Base-by-base conservation (phyloP, 192 early-diverging fungal species). In the Coemansia furcata region DNA sequence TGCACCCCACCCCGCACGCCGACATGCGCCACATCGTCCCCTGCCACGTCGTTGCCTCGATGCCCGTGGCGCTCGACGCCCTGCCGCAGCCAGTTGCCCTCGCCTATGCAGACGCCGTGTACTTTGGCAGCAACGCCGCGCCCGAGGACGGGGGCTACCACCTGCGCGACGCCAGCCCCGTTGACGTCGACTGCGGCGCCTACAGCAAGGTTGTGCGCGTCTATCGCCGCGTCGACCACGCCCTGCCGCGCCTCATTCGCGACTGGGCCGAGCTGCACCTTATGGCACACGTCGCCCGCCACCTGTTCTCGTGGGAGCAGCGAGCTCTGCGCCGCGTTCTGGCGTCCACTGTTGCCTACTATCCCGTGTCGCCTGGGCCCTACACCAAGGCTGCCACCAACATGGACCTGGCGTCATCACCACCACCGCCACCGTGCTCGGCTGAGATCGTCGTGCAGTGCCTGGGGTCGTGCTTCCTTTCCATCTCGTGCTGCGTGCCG, bases 231-330 rank as follows among this genome's bases (percentile, higher is more conserved):
- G 74, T 82, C 1, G 72, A 35, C 37, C 70, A 71, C n/a, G 79
- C 79, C 23, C 23, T 82, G 49, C 79, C 73, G 65, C 65, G 79
- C 46, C 65, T 82, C 46, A 82, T 82, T 19, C 66, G 79, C 3
- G 79, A 82, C 61, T 82, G 79, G 79, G 69, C 79, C 3, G 79
- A 82, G 74, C 79, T 76, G 36, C 79, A 82, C 21, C 49, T 82
- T 39, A 82, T 82, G 79, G 67, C 74, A n/a, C 79, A 82, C 32
- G 64, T 82, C 29, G 74, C 64, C 17, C 79, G 79, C 10, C 63
- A 82, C n/a, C 65, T 82, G 70, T 55, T 60, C 15, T 65, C 54
- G 10, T 82, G 79, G 79, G 79, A 82, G 79, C 71, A 72, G 55
- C 63, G 66, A 12, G 39, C 71, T 0, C 7, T 82, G 61, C 73